These are phyloP conservation scores for Fusarium zealandicum DNA, from an alignment of 2,329 filamentous ascomycete species.

Conservation along the genomic window DNA sequence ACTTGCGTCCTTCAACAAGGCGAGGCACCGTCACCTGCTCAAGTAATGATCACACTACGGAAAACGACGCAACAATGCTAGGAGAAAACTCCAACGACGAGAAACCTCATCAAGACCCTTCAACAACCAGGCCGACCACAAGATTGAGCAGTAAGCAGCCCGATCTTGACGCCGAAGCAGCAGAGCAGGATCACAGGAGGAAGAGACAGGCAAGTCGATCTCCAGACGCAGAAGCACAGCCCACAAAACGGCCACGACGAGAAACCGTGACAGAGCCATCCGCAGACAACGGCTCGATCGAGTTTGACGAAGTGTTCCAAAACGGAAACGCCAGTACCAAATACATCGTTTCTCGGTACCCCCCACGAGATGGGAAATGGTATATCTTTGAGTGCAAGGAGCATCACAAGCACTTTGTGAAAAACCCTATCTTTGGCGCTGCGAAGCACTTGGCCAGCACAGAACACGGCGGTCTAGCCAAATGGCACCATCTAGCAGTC, in stretches of 20 bases:
- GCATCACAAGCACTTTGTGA: background rate
- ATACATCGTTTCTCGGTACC: conserved; percentile 1
- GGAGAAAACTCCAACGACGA: no score
- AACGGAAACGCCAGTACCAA: conserved; percentile 2
- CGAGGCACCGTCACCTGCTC: no score
- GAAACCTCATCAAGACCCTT: no score
- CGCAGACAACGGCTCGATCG: background rate
- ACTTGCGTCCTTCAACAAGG: no score
- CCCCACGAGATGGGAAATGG: background rate
- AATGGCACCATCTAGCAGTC: background rate
- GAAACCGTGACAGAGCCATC: background rate
- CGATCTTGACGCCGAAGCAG: no score
- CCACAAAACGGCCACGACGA: background rate
- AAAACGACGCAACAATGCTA: no score
- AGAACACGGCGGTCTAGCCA: background rate
- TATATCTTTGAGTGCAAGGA: conserved; percentile 13
- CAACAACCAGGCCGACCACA: no score
- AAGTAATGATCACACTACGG: no score
- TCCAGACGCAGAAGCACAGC: background rate
- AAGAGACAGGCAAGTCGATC: background rate
- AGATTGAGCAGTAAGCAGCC: no score
- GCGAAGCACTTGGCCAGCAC: background rate
- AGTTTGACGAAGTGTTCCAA: conserved; percentile 12
- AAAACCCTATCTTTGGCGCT: background rate
- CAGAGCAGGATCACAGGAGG: no score